These are phyloP conservation scores for Globisporangium mamillatum DNA, from an alignment of 352 stramenopile genomes.

Conservation along the genomic window DNA sequence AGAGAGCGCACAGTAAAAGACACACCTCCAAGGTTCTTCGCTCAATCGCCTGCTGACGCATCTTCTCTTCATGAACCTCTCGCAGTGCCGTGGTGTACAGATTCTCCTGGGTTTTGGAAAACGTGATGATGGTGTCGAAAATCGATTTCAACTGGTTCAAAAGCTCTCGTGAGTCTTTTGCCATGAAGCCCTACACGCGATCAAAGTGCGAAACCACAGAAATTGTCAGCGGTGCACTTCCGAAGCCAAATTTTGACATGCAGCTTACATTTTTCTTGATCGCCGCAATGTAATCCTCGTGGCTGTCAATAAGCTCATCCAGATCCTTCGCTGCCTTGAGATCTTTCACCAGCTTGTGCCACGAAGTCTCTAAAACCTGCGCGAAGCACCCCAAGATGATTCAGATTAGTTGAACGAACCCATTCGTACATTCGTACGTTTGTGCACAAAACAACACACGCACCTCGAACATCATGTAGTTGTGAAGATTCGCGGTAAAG, in stretches of 20 bases:
- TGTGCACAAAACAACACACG: background rate
- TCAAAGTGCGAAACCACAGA: background rate
- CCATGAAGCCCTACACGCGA: conserved; percentile 76
- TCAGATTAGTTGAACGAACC: background rate
- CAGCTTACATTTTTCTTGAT: conserved; percentile 83
- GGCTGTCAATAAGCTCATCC: conserved; percentile 95
- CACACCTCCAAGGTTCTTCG: conserved; percentile 45
- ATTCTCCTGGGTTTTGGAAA: conserved; percentile 80
- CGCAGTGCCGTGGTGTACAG: conserved; percentile 76
- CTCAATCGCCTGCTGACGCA: conserved; percentile 44
- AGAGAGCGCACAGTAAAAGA: background rate
- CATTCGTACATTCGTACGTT: background rate
- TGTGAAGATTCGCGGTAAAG: conserved; percentile 97
- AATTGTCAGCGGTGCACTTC: background rate
- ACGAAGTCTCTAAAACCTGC: conserved; percentile 91
- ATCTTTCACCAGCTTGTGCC: conserved; percentile 90
- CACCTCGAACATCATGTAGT: conserved; percentile 99
- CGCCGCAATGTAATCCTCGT: conserved; percentile 93
- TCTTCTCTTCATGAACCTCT: conserved; percentile 64
- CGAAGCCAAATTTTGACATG: background rate
- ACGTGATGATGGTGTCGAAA: conserved; percentile 79
- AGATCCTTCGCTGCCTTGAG: conserved; percentile 91
- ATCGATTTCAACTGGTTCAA: conserved; percentile 78
- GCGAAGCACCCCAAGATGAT: background rate
- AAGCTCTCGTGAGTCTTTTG: conserved; percentile 67